These are phyloP conservation scores for Exidia glandulosa DNA, from an alignment of 768 basidiomycete genomes.

Conservation along the genomic window DNA sequence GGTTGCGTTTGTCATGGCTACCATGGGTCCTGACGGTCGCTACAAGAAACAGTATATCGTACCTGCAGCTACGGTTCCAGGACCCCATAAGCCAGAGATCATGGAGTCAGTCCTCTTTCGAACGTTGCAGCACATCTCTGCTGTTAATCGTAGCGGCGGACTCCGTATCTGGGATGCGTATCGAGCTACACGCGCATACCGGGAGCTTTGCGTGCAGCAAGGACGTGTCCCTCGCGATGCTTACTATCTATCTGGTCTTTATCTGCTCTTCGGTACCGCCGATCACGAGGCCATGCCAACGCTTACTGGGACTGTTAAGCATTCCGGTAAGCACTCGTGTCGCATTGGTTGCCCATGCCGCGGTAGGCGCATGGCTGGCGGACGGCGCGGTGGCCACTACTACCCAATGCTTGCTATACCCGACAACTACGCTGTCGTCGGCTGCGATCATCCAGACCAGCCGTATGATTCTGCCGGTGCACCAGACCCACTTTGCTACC, in stretches of 20 bases:
- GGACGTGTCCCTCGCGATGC: background rate
- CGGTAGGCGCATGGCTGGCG: slow-evolving; percentile 19
- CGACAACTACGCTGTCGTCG: slow-evolving; percentile 9
- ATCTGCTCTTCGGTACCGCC: slow-evolving; percentile 14
- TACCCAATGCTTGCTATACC: slow-evolving; percentile 24
- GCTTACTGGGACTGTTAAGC: slow-evolving; percentile 24
- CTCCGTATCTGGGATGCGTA: slow-evolving; percentile 23
- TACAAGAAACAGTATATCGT: slow-evolving; percentile 22
- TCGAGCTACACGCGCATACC: background rate
- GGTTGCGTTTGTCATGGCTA: slow-evolving; percentile 27
- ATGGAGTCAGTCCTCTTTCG: slow-evolving; percentile 25
- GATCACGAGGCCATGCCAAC: slow-evolving; percentile 24
- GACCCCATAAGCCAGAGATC: slow-evolving; percentile 22
- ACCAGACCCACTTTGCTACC: background rate
- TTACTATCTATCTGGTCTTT: slow-evolving; percentile 1
- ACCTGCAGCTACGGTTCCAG: slow-evolving; percentile 21
- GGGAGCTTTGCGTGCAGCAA: background rate
- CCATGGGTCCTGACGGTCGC: slow-evolving; percentile 18
- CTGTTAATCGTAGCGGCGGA: slow-evolving; percentile 19
- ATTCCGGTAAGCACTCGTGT: slow-evolving; percentile 23
- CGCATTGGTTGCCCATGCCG: slow-evolving; percentile 17
- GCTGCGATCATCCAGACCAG: slow-evolving; percentile 16
- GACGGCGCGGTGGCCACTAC: slow-evolving; percentile 15
- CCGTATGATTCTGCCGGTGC: background rate
- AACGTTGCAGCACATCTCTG: slow-evolving; percentile 22